Evolutionary conservation across 306 rosid species (phyloP).

Genomic region (Sicyos baderoa): DNA sequence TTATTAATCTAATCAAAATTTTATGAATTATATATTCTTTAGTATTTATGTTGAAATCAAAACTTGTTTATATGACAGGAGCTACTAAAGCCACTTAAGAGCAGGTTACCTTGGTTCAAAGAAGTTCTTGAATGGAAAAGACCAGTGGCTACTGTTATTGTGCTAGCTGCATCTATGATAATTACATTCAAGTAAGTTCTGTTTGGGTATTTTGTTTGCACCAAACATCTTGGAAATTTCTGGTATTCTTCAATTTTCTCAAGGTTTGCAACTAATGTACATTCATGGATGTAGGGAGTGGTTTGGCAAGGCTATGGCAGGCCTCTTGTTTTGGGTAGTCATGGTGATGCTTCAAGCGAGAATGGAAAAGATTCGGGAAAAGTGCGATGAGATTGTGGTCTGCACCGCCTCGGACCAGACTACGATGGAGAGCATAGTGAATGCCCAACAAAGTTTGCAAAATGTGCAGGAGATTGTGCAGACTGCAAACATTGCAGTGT

Average conservation of each 20-base stretch:
- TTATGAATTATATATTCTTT: neutral
- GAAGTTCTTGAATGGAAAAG: conserved; percentile 62
- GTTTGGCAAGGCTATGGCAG: conserved; percentile 69
- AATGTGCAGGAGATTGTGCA: conserved; percentile 53
- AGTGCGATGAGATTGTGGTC: conserved; percentile 63
- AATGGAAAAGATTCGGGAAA: conserved; percentile 26
- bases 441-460: conserved; percentile 69
- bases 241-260: neutral
- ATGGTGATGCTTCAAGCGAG: conserved; percentile 53
- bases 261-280: conserved; percentile 1
- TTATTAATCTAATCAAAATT: neutral
- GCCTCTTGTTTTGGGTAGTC: conserved; percentile 49
- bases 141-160: conserved; percentile 43
- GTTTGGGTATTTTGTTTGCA: neutral
- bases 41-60: neutral
- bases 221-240: neutral
- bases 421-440: conserved; percentile 65
- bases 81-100: conserved; percentile 55
- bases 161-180: conserved; percentile 38
- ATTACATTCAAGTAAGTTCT: conserved; percentile 56
- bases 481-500: conserved; percentile 50
- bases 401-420: conserved; percentile 42
- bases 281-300: conserved; percentile 57
- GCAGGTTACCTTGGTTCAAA: conserved; percentile 41
- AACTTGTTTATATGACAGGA: conserved; percentile 32